phyloP scores from a whole-genome alignment of 768 basidiomycete genomes.

The Suillus cothurnatus region DNA sequence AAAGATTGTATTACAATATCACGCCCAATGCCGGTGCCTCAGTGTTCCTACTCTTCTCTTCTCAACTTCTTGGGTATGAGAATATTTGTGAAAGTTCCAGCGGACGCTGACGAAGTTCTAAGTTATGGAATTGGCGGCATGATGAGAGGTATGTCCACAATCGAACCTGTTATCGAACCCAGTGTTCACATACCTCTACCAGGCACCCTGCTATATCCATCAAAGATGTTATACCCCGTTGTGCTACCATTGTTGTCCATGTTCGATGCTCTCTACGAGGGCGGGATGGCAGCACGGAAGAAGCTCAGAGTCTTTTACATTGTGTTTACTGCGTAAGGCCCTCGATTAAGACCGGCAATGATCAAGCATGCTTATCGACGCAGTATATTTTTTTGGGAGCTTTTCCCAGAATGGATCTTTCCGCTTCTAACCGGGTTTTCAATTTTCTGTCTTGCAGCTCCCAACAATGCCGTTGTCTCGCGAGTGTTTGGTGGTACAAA shows the following conservation, averaged over 20 bases:
- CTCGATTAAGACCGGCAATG: neutral
- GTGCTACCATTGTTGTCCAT: constrained; percentile 50
- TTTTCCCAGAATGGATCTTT: constrained; percentile 41
- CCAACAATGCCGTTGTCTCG: constrained; percentile 52
- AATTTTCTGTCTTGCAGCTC: constrained; percentile 60
- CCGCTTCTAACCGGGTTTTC: constrained; percentile 66
- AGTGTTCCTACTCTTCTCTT: constrained; percentile 39
- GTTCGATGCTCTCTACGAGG: constrained; percentile 49
- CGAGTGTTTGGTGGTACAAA: constrained; percentile 68
- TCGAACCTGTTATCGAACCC: neutral
- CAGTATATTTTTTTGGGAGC: constrained; percentile 35
- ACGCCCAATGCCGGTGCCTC: constrained; percentile 47
- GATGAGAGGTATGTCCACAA: constrained; percentile 38
- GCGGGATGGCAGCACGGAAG: constrained; percentile 37
- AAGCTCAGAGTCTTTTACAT: constrained; percentile 51
- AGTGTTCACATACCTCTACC: constrained; percentile 1
- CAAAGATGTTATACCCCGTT: constrained; percentile 53
- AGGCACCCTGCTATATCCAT: constrained; percentile 52
- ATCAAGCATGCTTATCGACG: constrained; percentile 7
- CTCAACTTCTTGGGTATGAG: constrained; percentile 38
- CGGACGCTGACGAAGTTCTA: neutral
- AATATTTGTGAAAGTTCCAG: neutral
- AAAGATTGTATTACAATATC: constrained; percentile 44
- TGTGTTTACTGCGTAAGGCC: constrained; percentile 40
- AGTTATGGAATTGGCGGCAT: constrained; percentile 44